These are phyloP conservation scores for Phycomyces nitens DNA, from an alignment of 192 early-diverging fungal species.

Conservation along the genomic window DNA sequence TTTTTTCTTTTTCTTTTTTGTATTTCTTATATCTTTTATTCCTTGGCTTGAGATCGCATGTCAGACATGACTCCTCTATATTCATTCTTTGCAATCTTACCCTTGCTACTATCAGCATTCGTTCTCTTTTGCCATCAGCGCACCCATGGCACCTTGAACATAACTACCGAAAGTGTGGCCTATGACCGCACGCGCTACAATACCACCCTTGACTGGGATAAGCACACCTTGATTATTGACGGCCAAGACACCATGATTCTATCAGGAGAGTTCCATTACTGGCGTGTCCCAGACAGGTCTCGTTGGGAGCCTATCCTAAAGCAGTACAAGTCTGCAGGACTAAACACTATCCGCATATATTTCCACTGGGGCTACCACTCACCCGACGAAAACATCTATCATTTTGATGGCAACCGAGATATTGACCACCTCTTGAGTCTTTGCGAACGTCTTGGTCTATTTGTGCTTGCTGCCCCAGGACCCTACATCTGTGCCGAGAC, in stretches of 20 bases:
- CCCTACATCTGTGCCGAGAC: slow-evolving; percentile 83
- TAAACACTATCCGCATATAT: slow-evolving; percentile 82
- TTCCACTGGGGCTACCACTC: slow-evolving; percentile 90
- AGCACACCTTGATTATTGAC: slow-evolving; percentile 63
- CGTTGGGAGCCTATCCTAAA: slow-evolving; percentile 68
- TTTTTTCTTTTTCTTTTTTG: not conserved
- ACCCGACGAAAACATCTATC: slow-evolving; percentile 66
- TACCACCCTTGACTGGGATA: slow-evolving; percentile 62
- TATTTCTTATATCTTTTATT: not conserved
- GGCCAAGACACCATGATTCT: slow-evolving; percentile 64
- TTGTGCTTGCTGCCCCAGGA: slow-evolving; percentile 80
- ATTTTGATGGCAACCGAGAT: slow-evolving; percentile 72
- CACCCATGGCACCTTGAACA: slow-evolving; percentile 31
- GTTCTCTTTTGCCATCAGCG: slow-evolving; percentile 27
- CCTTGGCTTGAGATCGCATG: not conserved
- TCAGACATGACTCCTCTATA: slow-evolving; percentile 15
- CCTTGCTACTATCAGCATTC: slow-evolving; percentile 15
- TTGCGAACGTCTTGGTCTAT: slow-evolving; percentile 70
- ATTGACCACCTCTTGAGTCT: slow-evolving; percentile 67
- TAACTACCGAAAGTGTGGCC: slow-evolving; percentile 36
- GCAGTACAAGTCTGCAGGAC: slow-evolving; percentile 68
- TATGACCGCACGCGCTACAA: slow-evolving; percentile 39
- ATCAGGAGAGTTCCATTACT: slow-evolving; percentile 86
- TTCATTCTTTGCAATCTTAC: slow-evolving; percentile 29
- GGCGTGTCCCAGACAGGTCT: slow-evolving; percentile 65